A percentile compares a stretch with the other conserved stretches of the same genome.
Conservation (phyloP, 2,329 filamentous ascomycete genomes). For the Cryphonectria naterciae region DNA sequence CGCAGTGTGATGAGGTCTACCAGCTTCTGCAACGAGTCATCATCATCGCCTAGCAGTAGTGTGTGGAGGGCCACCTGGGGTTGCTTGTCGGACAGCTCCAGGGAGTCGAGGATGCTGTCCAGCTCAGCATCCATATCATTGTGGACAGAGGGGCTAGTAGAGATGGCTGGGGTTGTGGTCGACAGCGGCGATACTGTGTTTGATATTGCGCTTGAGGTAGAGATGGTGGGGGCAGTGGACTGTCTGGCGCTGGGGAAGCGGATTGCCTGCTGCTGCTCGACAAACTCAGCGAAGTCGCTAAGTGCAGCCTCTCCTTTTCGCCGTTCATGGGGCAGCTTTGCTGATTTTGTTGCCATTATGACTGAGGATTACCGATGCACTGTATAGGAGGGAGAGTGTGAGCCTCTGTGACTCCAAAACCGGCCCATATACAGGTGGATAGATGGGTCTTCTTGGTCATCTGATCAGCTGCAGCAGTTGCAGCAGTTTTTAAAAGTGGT, state of each 20-base stretch:
- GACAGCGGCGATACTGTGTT: background rate
- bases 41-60: constrained; percentile 68
- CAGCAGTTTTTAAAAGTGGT: background rate
- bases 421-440: background rate
- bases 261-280: constrained; percentile 86
- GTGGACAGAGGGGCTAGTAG: constrained; percentile 36
- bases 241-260: constrained; percentile 55
- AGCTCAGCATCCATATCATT: constrained; percentile 75
- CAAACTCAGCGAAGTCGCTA: constrained; percentile 96
- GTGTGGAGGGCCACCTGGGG: constrained; percentile 73
- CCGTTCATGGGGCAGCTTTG: constrained; percentile 74
- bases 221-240: background rate
- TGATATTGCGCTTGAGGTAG: background rate
- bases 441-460: background rate
- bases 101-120: constrained; percentile 87
- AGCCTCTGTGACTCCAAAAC: background rate
- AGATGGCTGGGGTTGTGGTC: constrained; percentile 34
- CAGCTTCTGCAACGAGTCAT: constrained; percentile 66
- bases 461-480: background rate
- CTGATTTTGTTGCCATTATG: constrained; percentile 58
- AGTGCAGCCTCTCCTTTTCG: constrained; percentile 88
- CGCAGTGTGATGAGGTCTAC: constrained; percentile 68
- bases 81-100: constrained; percentile 76
- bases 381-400: constrained; percentile 4
- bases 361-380: constrained; percentile 27